phyloP scores from a whole-genome alignment of 495 filamentous ascomycete genomes.

The Rostrohypoxylon terebratum region DNA sequence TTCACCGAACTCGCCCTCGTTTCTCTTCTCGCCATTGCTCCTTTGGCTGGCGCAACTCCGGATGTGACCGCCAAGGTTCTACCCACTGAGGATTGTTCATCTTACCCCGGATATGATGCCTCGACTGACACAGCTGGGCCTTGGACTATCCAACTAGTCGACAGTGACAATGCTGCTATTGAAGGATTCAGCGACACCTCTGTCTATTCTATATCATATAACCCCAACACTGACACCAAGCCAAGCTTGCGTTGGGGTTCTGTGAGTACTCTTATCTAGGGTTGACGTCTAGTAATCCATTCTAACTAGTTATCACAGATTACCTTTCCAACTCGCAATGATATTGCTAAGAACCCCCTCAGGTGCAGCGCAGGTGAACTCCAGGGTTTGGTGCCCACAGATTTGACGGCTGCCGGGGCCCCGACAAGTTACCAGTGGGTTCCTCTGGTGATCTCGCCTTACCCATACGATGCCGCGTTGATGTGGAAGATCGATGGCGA shows the following conservation, averaged over 20 bases:
- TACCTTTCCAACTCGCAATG: slow-evolving; percentile 39
- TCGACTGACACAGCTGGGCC: slow-evolving; percentile 48
- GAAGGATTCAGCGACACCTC: slow-evolving; percentile 48
- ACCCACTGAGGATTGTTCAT: slow-evolving; percentile 43
- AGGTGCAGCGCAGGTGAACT: slow-evolving; percentile 37
- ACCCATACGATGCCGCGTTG: slow-evolving; percentile 45
- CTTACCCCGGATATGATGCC: slow-evolving; percentile 46
- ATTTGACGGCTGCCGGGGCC: slow-evolving; percentile 38
- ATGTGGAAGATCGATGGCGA: slow-evolving; percentile 47
- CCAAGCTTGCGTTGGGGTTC: slow-evolving; percentile 47
- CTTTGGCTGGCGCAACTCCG: slow-evolving; percentile 40
- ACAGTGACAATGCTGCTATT: slow-evolving; percentile 47
- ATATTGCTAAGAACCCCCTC: slow-evolving; percentile 36
- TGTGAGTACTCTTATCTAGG: slow-evolving; percentile 30
- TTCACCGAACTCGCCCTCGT: slow-evolving; percentile 34
- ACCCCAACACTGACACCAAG: slow-evolving; percentile 31
- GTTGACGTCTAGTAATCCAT: background rate
- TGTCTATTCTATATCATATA: slow-evolving; percentile 38
- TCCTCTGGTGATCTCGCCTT: slow-evolving; percentile 35
- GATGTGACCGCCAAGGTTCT: slow-evolving; percentile 44
- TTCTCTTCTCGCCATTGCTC: slow-evolving; percentile 36
- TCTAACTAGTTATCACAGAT: slow-evolving; percentile 27
- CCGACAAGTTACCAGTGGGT: slow-evolving; percentile 42
- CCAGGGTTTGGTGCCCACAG: slow-evolving; percentile 31
- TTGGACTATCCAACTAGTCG: slow-evolving; percentile 44